Evolutionary conservation across 2,329 filamentous ascomycete species (phyloP).

Genomic region (Paecilomyces sp.): DNA sequence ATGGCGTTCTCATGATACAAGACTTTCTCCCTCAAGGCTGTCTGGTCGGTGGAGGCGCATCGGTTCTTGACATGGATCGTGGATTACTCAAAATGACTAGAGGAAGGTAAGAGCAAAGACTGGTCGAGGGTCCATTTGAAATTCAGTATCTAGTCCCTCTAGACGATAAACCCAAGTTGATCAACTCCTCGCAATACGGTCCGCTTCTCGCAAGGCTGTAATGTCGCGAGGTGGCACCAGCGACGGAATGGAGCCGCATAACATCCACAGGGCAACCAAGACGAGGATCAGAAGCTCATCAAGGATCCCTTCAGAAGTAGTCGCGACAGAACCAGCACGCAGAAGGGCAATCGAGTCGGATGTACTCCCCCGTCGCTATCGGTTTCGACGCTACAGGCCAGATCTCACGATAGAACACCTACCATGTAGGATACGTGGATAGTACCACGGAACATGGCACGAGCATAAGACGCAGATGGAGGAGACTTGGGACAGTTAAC

Average conservation of each 20-base stretch:
- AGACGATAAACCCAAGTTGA: background rate
- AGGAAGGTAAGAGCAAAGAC: background rate
- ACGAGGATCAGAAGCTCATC: conserved; percentile 10
- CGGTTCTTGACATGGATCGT: background rate
- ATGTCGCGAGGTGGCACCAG: background rate
- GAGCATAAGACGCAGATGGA: background rate
- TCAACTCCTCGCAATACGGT: background rate
- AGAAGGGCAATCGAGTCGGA: background rate
- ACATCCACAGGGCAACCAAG: conserved; percentile 1
- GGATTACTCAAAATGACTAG: background rate
- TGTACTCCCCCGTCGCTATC: background rate
- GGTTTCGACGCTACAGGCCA: background rate
- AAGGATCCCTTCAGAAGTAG: background rate
- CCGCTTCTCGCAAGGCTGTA: background rate
- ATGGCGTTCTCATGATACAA: background rate
- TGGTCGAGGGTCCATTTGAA: background rate
- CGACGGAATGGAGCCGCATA: background rate
- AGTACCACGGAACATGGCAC: background rate
- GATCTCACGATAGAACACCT: background rate
- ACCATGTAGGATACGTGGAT: background rate
- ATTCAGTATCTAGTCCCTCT: background rate
- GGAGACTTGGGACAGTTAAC: background rate
- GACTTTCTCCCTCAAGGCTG: background rate
- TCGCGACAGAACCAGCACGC: background rate
- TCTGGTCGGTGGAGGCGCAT: background rate